phyloP scores from a whole-genome alignment of 495 filamentous ascomycete genomes.

The Apodospora peruviana region DNA sequence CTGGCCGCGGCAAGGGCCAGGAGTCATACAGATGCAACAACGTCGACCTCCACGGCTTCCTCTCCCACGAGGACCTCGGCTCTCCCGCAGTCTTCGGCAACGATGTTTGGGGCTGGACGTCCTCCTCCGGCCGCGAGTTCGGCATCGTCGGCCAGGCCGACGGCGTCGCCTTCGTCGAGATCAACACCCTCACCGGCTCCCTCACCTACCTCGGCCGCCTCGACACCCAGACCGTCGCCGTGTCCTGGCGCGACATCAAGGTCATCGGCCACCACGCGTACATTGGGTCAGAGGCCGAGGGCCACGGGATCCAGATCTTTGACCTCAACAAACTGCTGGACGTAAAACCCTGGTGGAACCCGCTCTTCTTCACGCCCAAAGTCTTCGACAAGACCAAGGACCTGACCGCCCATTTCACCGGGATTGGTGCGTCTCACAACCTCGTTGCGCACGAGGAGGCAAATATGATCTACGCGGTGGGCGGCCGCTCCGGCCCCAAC shows the following conservation, averaged over 20 bases:
- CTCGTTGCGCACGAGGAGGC: conserved; percentile 46
- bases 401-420: conserved; percentile 16
- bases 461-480: conserved; percentile 39
- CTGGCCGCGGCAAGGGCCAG: conserved; percentile 25
- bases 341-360: conserved; percentile 12
- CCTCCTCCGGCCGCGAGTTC: conserved; percentile 39
- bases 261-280: conserved; percentile 36
- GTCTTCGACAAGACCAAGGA: conserved; percentile 15
- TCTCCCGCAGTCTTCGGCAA: conserved; percentile 32
- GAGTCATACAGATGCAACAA: conserved; percentile 48
- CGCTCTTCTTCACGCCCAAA: conserved; percentile 12
- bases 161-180: conserved; percentile 46
- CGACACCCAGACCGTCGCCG: conserved; percentile 23
- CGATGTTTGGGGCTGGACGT: conserved; percentile 45
- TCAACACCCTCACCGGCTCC: conserved; percentile 28
- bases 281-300: conserved; percentile 40
- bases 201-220: conserved; percentile 46
- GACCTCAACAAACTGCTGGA: conserved; percentile 36
- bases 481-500: conserved; percentile 22
- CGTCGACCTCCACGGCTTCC: conserved; percentile 50
- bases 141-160: conserved; percentile 45
- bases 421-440: conserved; percentile 24
- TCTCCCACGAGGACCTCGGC: conserved; percentile 43
- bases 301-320: conserved; percentile 45
- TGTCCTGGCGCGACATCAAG: conserved; percentile 44